Base-by-base conservation (phyloP, 192 early-diverging fungal genomes). In the Obelidium mucronatum region DNA sequence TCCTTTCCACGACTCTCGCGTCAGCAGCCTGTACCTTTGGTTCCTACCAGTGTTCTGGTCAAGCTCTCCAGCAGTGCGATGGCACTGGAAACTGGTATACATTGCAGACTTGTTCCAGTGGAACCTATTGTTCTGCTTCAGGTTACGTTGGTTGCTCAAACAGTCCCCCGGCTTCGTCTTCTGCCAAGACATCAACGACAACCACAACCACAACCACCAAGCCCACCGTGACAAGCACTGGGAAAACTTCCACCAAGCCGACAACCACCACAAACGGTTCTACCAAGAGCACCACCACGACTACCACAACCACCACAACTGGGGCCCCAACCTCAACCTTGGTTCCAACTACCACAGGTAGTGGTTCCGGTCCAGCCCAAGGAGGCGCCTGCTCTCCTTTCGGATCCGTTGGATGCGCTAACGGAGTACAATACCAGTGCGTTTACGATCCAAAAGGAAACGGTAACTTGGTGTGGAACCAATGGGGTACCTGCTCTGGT, bases 41-140 rank as follows among this genome's bases (percentile, higher is more conserved):
- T 6, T 13, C 56, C 6, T 59, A 59, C 26, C 56, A 59, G 56
- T 59, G 56, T 26, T 59, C 56, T 13, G 56, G 28, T 26, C 5
- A 6, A 28, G 28, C 56, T 59, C 56, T 59, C 56, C 56, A 59
- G 28, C 56, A 59, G 56, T 59, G 56, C 28, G 56, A 28, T 6
- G 28, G 28, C 56, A 26, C 26, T 13, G 17, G 13, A 6, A 30
- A 6, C 13, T 59, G 56, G 56, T 24, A 5, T 28, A 59, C 56
- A 6, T 5, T 6, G 56, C 56, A 59, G 28, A 59, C 13, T 5
- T 59, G 56, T 59, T 13, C 19, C 6, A 30, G 19, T 59, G 56
- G 56, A 6, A 59, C 56, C 13, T 13, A 24, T 59, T 59, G 56
- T 28, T 19, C 13, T 28, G 56, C 26, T 28, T 59, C 56, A 24